These are phyloP conservation scores for Chrysopogon serrulatus DNA, from an alignment of 176 grass and related monocot genomes.

Conservation along the genomic window DNA sequence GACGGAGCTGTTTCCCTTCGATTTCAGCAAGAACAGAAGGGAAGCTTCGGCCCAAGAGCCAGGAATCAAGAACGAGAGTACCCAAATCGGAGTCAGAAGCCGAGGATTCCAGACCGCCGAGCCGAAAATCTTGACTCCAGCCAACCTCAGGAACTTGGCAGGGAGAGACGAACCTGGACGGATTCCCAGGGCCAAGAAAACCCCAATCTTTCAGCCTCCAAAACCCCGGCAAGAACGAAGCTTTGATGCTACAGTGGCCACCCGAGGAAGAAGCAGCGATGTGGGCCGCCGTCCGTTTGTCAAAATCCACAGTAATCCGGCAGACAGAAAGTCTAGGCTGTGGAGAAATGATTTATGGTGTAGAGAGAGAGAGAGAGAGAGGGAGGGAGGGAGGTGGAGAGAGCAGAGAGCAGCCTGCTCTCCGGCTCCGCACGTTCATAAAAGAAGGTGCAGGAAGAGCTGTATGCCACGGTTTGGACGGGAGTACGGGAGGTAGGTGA, in stretches of 20 bases:
- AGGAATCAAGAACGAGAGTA: not conserved
- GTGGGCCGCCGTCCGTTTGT: slow-evolving; percentile 30
- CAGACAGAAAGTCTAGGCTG: slow-evolving; percentile 15
- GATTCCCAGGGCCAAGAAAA: slow-evolving; percentile 12
- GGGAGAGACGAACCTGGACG: not conserved
- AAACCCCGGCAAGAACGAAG: slow-evolving; percentile 36
- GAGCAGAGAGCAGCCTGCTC: not conserved
- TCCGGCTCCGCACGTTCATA: not conserved
- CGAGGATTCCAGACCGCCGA: not conserved
- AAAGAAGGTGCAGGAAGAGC: slow-evolving; percentile 7
- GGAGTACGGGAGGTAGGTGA: not conserved
- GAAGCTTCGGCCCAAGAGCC: not conserved
- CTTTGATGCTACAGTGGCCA: slow-evolving; percentile 18
- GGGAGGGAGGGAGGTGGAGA: not conserved
- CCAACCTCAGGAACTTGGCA: not conserved
- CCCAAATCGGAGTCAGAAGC: not conserved
- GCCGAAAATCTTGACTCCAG: not conserved
- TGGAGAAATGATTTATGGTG: slow-evolving; percentile 1
- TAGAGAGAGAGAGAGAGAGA: slow-evolving; percentile 4
- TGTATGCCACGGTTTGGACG: not conserved
- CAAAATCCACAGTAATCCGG: slow-evolving; percentile 9
- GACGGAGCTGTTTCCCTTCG: not conserved
- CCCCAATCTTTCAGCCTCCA: slow-evolving; percentile 5
- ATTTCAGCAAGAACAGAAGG: not conserved
- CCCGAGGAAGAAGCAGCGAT: not conserved